Percentiles rank a stretch among this genome's conserved stretches.
Evolutionary conservation across 306 rosid genomes (phyloP).

Genomic region (Carpinus viminea): DNA sequence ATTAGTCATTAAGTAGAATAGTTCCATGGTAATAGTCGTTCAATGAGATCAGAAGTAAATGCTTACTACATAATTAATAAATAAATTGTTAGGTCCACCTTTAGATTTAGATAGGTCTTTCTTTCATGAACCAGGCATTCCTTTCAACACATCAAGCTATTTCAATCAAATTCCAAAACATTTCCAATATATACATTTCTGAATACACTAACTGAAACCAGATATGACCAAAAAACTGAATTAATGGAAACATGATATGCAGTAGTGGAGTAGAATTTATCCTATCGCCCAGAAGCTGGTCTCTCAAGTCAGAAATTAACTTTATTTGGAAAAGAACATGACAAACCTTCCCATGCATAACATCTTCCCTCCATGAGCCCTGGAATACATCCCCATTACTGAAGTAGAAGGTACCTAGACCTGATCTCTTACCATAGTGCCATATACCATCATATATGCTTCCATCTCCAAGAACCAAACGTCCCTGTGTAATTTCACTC

Average conservation of each 20-base stretch:
- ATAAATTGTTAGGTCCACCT: too few relatives aligned
- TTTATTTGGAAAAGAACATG: not conserved
- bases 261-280: not conserved
- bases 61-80: too few relatives aligned
- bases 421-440: slow-evolving; percentile 91
- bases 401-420: slow-evolving; percentile 83
- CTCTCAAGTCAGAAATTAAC: not conserved
- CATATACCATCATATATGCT: slow-evolving; percentile 92
- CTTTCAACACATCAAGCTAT: not conserved
- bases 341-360: slow-evolving; percentile 92
- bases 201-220: not conserved
- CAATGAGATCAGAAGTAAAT: too few relatives aligned
- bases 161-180: not conserved
- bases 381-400: slow-evolving; percentile 92
- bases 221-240: not conserved
- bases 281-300: not conserved
- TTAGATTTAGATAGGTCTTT: not conserved
- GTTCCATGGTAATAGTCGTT: not conserved
- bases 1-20: not conserved
- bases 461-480: slow-evolving; percentile 76
- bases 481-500: slow-evolving; percentile 59
- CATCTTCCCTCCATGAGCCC: slow-evolving; percentile 98
- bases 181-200: not conserved
- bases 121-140: not conserved
- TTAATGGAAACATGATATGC: not conserved